These are phyloP conservation scores for Hymenotorrendiella dingleyae DNA, from an alignment of 2,329 filamentous ascomycete genomes.

Conservation along the genomic window DNA sequence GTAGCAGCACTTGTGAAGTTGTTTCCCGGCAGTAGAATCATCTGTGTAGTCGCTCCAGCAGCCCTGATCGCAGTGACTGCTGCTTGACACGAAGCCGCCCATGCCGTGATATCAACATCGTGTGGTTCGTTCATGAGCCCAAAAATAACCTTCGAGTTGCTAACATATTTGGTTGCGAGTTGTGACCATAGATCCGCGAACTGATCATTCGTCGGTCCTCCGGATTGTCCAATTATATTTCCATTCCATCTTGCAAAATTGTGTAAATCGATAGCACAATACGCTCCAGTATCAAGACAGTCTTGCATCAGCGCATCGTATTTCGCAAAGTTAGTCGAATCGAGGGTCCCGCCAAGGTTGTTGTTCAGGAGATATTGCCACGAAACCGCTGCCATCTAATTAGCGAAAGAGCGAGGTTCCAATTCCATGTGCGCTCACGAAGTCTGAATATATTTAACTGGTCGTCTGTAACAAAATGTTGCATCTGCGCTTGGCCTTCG, in stretches of 20 bases:
- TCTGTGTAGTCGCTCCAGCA: conserved; percentile 53
- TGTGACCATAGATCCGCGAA: conserved; percentile 54
- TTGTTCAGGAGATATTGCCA: conserved; percentile 56
- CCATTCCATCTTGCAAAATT: conserved; percentile 57
- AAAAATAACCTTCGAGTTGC: conserved; percentile 47
- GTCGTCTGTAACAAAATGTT: conserved; percentile 49
- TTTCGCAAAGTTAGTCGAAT: conserved; percentile 41
- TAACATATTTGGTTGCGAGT: conserved; percentile 52
- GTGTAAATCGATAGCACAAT: conserved; percentile 55
- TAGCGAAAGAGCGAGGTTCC: conserved; percentile 46
- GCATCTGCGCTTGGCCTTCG: conserved; percentile 26
- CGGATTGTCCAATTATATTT: conserved; percentile 54
- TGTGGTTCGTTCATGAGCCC: conserved; percentile 60
- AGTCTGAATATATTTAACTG: conserved; percentile 52
- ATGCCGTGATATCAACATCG: conserved; percentile 38
- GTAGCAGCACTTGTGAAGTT: conserved; percentile 48
- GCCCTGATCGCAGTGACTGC: conserved; percentile 59
- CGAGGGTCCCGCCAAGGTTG: conserved; percentile 41
- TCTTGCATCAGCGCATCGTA: conserved; percentile 52
- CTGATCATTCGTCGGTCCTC: conserved; percentile 51
- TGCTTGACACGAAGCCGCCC: conserved; percentile 54
- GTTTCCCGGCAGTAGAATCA: conserved; percentile 59
- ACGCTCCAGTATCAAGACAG: conserved; percentile 49
- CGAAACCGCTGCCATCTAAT: conserved; percentile 34
- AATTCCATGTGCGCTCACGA: conserved; percentile 53